phyloP scores from a whole-genome alignment of 352 stramenopile genomes.

The Globisporangium takayamanum region DNA sequence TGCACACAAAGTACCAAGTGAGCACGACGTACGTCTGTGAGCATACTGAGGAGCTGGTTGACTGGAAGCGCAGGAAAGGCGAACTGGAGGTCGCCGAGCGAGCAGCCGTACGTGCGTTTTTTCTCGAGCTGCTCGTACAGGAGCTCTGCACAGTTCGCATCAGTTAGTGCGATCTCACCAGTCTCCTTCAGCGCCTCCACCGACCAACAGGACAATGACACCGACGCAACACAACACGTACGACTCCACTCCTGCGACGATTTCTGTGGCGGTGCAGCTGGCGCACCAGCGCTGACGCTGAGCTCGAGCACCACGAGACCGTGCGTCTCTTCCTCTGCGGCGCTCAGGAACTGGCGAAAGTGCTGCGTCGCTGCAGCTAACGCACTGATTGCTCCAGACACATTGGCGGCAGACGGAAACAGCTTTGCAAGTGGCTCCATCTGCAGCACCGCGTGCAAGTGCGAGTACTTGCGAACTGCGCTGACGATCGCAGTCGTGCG shows the following conservation, averaged over 20 bases:
- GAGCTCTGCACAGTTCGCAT: constrained; percentile 20
- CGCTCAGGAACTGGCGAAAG: constrained; percentile 59
- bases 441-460: constrained; percentile 44
- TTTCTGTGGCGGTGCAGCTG: constrained; percentile 13
- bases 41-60: constrained; percentile 42
- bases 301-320: constrained; percentile 62
- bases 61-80: constrained; percentile 40
- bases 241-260: constrained; percentile 50
- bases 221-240: constrained; percentile 17
- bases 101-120: constrained; percentile 27
- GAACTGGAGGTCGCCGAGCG: constrained; percentile 50
- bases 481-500: constrained; percentile 32
- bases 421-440: constrained; percentile 42
- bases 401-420: constrained; percentile 17
- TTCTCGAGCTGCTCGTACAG: constrained; percentile 36
- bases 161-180: neutral
- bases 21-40: constrained; percentile 42
- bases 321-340: constrained; percentile 39
- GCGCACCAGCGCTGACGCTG: constrained; percentile 9
- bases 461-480: constrained; percentile 55
- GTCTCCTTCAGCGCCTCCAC: neutral
- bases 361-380: constrained; percentile 30
- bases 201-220: neutral
- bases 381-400: constrained; percentile 11
- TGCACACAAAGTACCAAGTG: neutral